Evolutionary conservation across 805 yeast species (phyloP).

Genomic region (Komagataella kurtzmanii): DNA sequence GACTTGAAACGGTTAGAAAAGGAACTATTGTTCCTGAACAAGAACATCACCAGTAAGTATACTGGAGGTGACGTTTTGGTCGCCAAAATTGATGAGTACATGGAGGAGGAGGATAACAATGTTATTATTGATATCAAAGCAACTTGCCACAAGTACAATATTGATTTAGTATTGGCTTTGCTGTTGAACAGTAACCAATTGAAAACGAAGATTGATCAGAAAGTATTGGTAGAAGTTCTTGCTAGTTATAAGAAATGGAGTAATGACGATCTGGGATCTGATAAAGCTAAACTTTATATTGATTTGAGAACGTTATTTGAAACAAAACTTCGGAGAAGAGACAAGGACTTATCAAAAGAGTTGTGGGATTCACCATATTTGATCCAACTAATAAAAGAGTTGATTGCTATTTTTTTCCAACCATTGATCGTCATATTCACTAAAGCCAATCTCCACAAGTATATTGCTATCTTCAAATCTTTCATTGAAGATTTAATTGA

Average conservation of each 20-base stretch:
- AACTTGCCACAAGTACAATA: slow-evolving; percentile 12
- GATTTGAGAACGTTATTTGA: slow-evolving; percentile 50
- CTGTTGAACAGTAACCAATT: slow-evolving; percentile 12
- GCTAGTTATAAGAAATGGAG: slow-evolving; percentile 5
- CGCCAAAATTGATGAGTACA: slow-evolving; percentile 16
- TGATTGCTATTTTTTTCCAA: slow-evolving; percentile 59
- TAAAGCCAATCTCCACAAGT: slow-evolving; percentile 50
- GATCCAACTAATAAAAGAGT: slow-evolving; percentile 58
- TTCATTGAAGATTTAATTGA: slow-evolving; percentile 56
- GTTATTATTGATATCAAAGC: slow-evolving; percentile 16
- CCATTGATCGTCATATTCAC: slow-evolving; percentile 61
- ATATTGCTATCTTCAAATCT: slow-evolving; percentile 46
- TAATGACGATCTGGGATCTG: not conserved
- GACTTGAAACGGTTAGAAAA: slow-evolving; percentile 53
- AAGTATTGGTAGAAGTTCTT: slow-evolving; percentile 7
- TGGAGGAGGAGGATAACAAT: slow-evolving; percentile 11
- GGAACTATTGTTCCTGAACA: slow-evolving; percentile 33
- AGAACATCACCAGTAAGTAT: slow-evolving; percentile 14
- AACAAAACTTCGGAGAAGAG: slow-evolving; percentile 53
- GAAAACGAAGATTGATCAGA: slow-evolving; percentile 4
- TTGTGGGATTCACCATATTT: slow-evolving; percentile 81
- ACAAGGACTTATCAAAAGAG: slow-evolving; percentile 61
- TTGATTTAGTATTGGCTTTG: slow-evolving; percentile 12
- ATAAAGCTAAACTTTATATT: slow-evolving; percentile 31
- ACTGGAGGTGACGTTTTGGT: slow-evolving; percentile 3